phyloP scores from a whole-genome alignment of 2,329 filamentous ascomycete genomes.

The Penicillium sp. region DNA sequence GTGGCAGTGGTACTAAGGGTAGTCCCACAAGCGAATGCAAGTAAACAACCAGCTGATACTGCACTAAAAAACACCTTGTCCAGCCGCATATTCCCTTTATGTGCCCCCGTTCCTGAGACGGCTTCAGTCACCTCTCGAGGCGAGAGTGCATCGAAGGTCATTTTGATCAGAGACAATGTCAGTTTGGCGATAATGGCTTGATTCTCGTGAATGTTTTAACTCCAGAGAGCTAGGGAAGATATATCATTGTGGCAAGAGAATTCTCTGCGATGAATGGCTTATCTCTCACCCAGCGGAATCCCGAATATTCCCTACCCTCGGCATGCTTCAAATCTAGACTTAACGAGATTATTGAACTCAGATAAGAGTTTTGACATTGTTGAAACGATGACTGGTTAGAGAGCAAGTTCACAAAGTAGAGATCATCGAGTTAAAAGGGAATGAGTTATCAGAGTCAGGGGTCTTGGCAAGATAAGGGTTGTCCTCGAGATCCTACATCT shows the following conservation, averaged over 20 bases:
- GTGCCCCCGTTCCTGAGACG: constrained; percentile 43
- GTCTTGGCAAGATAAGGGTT: constrained; percentile 4
- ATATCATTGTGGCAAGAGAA: no score
- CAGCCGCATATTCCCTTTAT: constrained; percentile 46
- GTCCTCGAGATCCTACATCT: background rate
- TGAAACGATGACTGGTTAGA: background rate
- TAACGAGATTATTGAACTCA: background rate
- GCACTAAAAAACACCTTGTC: constrained; percentile 48
- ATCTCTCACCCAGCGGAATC: background rate
- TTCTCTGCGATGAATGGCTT: background rate
- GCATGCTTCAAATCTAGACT: background rate
- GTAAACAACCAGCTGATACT: constrained; percentile 45
- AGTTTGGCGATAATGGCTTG: background rate
- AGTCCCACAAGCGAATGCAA: constrained; percentile 46
- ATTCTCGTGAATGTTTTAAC: background rate
- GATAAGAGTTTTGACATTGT: constrained; percentile 1
- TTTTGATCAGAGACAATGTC: background rate
- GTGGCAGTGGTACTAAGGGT: constrained; percentile 40
- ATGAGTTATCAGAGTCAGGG: constrained; percentile 7
- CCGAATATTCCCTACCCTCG: background rate
- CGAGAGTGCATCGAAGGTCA: constrained; percentile 37
- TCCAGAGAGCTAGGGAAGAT: no score
- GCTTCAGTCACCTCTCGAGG: constrained; percentile 45
- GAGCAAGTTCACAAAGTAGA: background rate
- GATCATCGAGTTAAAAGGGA: constrained; percentile 4